These are phyloP conservation scores for Globisporangium sylvaticum DNA, from an alignment of 352 stramenopile genomes.

Conservation along the genomic window DNA sequence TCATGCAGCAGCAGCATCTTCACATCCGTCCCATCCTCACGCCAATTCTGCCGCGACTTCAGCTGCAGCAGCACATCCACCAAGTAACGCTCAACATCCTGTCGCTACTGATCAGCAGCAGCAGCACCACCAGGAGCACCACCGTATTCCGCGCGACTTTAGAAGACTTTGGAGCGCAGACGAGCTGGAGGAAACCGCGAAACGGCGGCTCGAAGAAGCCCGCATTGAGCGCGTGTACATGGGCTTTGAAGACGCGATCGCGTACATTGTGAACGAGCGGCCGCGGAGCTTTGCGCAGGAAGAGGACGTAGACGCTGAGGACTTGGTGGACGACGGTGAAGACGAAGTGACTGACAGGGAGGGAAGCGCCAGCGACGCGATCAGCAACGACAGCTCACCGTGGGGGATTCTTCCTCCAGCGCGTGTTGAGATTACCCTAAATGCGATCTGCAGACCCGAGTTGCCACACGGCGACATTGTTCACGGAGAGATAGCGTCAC, in stretches of 20 bases:
- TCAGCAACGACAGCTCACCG: slow-evolving; percentile 37
- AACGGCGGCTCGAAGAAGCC: slow-evolving; percentile 52
- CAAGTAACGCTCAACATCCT: slow-evolving; percentile 8
- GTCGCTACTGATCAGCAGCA: background rate
- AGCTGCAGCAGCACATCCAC: background rate
- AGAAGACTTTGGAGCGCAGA: slow-evolving; percentile 62
- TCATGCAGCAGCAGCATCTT: background rate
- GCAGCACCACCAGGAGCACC: slow-evolving; percentile 2
- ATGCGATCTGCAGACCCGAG: slow-evolving; percentile 51
- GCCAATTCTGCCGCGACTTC: background rate
- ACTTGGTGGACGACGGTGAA: slow-evolving; percentile 71
- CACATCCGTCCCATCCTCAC: background rate
- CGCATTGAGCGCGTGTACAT: slow-evolving; percentile 54
- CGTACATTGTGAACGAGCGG: slow-evolving; percentile 68
- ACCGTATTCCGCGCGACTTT: slow-evolving; percentile 54
- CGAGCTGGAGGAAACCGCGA: slow-evolving; percentile 38
- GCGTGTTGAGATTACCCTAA: slow-evolving; percentile 51
- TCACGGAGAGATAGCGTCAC: slow-evolving; percentile 59
- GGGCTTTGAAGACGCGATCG: slow-evolving; percentile 71
- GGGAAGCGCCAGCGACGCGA: background rate
- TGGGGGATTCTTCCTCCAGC: slow-evolving; percentile 49
- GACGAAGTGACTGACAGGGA: slow-evolving; percentile 33
- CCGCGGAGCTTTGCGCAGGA: slow-evolving; percentile 45
- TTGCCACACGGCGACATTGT: slow-evolving; percentile 62
- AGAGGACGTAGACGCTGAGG: slow-evolving; percentile 53